phyloP scores from a whole-genome alignment of 83 land plant species.

The Picea mariana region DNA sequence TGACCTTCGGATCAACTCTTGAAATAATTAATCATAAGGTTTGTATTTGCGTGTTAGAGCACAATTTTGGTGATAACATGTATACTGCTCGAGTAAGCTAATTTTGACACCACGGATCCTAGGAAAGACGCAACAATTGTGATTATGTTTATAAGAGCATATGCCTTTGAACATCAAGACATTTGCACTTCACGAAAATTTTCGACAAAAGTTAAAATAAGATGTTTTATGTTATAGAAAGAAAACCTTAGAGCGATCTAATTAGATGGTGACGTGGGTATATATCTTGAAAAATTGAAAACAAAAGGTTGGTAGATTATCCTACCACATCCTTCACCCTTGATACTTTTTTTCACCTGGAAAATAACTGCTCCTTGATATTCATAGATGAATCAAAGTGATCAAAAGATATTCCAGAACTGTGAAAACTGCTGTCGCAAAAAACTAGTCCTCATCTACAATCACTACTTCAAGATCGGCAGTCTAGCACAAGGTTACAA shows the following conservation, averaged over 20 bases:
- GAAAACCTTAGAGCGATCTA: background rate
- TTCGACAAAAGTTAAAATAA: background rate
- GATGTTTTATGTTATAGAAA: background rate
- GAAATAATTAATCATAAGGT: background rate
- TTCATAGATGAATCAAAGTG: no score
- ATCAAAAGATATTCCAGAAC: no score
- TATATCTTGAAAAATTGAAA: background rate
- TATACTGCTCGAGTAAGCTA: background rate
- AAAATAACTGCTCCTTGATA: no score
- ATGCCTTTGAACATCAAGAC: background rate
- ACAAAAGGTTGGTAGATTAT: no score
- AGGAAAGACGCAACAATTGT: background rate
- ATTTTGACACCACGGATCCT: background rate
- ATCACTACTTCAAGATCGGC: no score
- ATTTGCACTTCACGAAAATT: background rate
- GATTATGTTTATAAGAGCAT: background rate
- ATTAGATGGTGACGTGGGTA: background rate
- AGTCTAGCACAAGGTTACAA: no score
- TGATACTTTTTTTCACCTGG: no score
- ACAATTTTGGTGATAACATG: background rate
- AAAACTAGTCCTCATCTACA: no score
- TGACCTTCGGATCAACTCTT: background rate
- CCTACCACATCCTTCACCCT: no score
- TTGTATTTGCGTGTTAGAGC: background rate
- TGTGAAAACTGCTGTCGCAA: no score